phyloP scores from a whole-genome alignment of 768 basidiomycete species.

The Exsudoporus frostii region DNA sequence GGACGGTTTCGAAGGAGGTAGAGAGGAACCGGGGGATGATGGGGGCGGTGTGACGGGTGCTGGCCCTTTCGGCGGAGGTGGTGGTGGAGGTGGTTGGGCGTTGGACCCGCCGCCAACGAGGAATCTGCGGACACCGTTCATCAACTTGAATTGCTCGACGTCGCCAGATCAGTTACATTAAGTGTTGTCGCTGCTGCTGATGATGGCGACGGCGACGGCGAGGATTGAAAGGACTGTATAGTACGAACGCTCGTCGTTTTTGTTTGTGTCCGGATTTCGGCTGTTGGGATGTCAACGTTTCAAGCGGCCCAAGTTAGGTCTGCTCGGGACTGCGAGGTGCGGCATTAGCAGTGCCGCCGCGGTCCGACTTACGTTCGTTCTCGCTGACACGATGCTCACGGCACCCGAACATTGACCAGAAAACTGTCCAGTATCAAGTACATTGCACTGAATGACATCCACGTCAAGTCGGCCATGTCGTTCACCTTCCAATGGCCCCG shows the following conservation, averaged over 20 bases:
- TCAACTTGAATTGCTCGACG: slow-evolving; percentile 27
- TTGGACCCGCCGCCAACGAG: slow-evolving; percentile 44
- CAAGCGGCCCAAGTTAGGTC: neutral
- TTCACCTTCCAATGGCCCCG: slow-evolving; percentile 96
- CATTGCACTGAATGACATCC: neutral
- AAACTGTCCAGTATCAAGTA: no score
- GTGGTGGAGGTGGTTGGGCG: slow-evolving; percentile 24
- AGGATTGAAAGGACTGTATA: neutral
- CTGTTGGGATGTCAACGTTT: neutral
- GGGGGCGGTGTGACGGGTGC: slow-evolving; percentile 22
- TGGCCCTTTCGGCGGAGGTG: slow-evolving; percentile 11
- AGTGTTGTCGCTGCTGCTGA: slow-evolving; percentile 13
- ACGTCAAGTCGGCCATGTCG: slow-evolving; percentile 49
- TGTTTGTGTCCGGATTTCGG: neutral
- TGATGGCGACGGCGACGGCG: neutral
- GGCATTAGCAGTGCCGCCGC: neutral
- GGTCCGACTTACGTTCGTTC: slow-evolving; percentile 13
- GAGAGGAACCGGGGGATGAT: slow-evolving; percentile 22
- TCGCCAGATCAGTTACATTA: slow-evolving; percentile 20
- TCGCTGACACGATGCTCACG: slow-evolving; percentile 22
- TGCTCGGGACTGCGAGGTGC: neutral
- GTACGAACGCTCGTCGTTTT: neutral
- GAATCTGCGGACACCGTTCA: slow-evolving; percentile 74
- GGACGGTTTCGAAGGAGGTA: slow-evolving; percentile 33
- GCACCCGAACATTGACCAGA: neutral